These are phyloP conservation scores for Gossypium trilobum DNA, from an alignment of 441 rosid species.

Conservation along the genomic window DNA sequence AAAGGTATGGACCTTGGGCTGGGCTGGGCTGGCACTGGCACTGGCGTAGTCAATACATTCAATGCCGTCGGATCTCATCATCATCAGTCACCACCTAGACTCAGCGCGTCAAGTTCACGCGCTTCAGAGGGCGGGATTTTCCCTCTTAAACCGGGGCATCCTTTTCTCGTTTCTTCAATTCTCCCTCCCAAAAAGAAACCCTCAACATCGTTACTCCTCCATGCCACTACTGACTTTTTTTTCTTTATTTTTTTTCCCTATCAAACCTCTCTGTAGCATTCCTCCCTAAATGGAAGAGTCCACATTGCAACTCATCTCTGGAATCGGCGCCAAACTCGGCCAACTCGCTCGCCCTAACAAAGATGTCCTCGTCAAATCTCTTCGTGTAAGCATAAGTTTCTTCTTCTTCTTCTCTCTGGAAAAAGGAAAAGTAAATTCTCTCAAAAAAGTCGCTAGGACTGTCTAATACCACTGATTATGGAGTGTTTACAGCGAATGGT, in stretches of 20 bases:
- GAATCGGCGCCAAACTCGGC: slow-evolving; percentile 49
- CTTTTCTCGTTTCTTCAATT: not conserved
- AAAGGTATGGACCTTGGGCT: not conserved
- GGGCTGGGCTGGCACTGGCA: not conserved
- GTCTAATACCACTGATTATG: not conserved
- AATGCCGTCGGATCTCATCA: not conserved
- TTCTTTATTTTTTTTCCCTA: not conserved
- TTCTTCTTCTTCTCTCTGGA: not conserved
- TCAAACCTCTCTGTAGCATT: slow-evolving; percentile 21
- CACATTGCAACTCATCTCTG: slow-evolving; percentile 39
- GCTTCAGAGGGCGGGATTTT: slow-evolving; percentile 21
- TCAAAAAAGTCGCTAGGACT: not conserved
- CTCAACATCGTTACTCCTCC: slow-evolving; percentile 6
- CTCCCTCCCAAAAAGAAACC: not conserved
- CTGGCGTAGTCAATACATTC: not conserved
- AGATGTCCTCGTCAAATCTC: slow-evolving; percentile 58
- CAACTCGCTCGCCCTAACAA: slow-evolving; percentile 54
- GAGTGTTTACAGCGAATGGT: not conserved
- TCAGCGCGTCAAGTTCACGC: slow-evolving; percentile 11
- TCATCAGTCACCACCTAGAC: not conserved
- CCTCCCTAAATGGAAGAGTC: slow-evolving; percentile 43
- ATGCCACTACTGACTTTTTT: not conserved
- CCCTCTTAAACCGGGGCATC: not conserved
- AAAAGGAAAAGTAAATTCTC: not conserved
- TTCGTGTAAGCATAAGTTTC: slow-evolving; percentile 41